phyloP scores from a whole-genome alignment of 1,284 basidiomycete species.

The Ustilago curta region DNA sequence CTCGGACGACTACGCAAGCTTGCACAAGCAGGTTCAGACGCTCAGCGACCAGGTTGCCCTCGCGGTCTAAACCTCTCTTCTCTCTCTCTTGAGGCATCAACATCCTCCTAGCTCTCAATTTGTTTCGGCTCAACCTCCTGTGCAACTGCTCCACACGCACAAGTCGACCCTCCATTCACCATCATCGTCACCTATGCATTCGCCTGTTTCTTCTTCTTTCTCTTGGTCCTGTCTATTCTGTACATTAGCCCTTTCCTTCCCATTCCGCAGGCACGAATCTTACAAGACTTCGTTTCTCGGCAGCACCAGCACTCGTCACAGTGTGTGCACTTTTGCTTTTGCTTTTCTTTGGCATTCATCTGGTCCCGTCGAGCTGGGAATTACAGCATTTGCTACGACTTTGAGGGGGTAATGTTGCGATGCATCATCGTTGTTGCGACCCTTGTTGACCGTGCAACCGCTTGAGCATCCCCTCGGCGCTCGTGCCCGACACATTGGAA shows the following conservation, averaged over 20 bases:
- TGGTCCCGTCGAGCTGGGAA: too few relatives aligned
- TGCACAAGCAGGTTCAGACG: slow-evolving; percentile 77
- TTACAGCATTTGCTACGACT: too few relatives aligned
- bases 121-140: neutral
- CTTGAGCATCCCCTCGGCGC: slow-evolving; percentile 42
- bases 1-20: slow-evolving; percentile 83
- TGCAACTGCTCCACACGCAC: neutral
- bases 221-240: neutral
- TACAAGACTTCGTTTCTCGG: slow-evolving; percentile 1
- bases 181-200: neutral
- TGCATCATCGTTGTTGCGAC: slow-evolving; percentile 10
- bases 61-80: slow-evolving; percentile 14
- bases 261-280: slow-evolving; percentile 2
- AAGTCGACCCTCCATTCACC: neutral
- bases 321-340: neutral
- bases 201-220: neutral
- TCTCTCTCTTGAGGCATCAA: neutral
- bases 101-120: neutral
- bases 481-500: slow-evolving; percentile 27
- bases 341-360: neutral
- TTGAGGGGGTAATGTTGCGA: neutral
- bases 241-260: slow-evolving; percentile 1
- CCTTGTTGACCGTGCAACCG: slow-evolving; percentile 24
- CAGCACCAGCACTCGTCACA: neutral
- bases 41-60: slow-evolving; percentile 48